These are phyloP conservation scores for Pseudopithomyces chartarum DNA, from an alignment of 2,329 filamentous ascomycete species.

Conservation along the genomic window DNA sequence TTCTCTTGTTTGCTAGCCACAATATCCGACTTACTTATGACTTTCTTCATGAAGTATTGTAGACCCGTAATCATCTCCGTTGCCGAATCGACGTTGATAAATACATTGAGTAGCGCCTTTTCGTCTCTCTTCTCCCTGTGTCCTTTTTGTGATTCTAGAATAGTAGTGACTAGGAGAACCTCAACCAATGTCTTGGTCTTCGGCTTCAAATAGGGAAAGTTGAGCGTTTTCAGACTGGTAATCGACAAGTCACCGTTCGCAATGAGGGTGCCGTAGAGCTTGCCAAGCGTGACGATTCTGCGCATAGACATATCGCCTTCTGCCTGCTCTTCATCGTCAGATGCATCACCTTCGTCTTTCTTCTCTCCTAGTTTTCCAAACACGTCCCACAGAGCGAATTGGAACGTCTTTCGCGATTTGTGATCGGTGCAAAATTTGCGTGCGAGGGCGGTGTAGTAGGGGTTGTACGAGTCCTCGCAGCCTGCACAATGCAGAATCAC, in stretches of 20 bases:
- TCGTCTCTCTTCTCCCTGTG: slow-evolving; percentile 57
- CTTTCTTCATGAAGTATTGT: slow-evolving; percentile 79
- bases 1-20: slow-evolving; percentile 56
- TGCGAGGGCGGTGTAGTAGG: slow-evolving; percentile 89
- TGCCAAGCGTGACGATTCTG: slow-evolving; percentile 70
- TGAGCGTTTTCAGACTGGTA: slow-evolving; percentile 69
- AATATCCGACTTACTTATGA: slow-evolving; percentile 69
- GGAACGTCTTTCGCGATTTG: slow-evolving; percentile 80
- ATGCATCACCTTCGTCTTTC: slow-evolving; percentile 65
- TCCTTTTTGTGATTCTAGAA: slow-evolving; percentile 68
- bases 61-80: slow-evolving; percentile 74
- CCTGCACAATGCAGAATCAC: slow-evolving; percentile 88
- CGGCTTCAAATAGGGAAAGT: slow-evolving; percentile 75
- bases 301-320: slow-evolving; percentile 57
- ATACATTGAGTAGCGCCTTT: slow-evolving; percentile 66
- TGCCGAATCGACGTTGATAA: slow-evolving; percentile 66
- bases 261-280: slow-evolving; percentile 68
- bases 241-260: slow-evolving; percentile 64
- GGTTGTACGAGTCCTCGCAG: slow-evolving; percentile 84
- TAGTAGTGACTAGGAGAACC: slow-evolving; percentile 74
- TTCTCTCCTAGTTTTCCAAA: slow-evolving; percentile 86
- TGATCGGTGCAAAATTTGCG: slow-evolving; percentile 76
- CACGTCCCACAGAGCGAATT: slow-evolving; percentile 83
- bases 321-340: slow-evolving; percentile 58
- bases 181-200: slow-evolving; percentile 82